Percentiles rank a stretch among this genome's conserved stretches.
Evolutionary conservation across 345 rosid species (phyloP).

Genomic region (Corchorus olitorius): DNA sequence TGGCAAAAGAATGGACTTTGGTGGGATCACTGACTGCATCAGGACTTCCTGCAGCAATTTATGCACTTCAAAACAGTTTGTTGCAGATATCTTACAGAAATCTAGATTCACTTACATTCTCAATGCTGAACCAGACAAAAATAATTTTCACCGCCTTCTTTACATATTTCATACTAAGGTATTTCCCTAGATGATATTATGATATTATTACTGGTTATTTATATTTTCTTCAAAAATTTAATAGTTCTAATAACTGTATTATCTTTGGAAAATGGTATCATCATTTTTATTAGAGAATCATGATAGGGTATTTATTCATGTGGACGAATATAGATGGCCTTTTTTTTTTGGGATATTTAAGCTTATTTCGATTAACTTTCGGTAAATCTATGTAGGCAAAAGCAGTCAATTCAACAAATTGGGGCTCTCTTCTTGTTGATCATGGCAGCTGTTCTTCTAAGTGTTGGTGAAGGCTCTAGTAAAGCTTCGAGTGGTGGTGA

Average conservation of each 20-base stretch:
- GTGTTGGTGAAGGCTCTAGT: slow-evolving; percentile 94
- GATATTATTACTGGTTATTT: neutral
- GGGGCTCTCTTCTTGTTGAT: slow-evolving; percentile 86
- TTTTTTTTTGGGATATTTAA: neutral
- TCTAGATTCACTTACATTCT: slow-evolving; percentile 95
- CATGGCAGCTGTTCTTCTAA: slow-evolving; percentile 88
- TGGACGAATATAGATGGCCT: neutral
- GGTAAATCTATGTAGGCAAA: slow-evolving; percentile 62
- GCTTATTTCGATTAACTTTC: slow-evolving; percentile 16
- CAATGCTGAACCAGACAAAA: slow-evolving; percentile 95
- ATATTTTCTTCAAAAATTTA: neutral
- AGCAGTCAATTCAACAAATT: slow-evolving; percentile 85
- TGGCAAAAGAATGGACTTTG: slow-evolving; percentile 77
- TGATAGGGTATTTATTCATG: neutral
- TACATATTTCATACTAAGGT: slow-evolving; percentile 81
- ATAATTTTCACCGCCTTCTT: slow-evolving; percentile 91
- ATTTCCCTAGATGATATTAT: slow-evolving; percentile 15
- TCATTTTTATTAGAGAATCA: neutral
- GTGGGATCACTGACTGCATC: slow-evolving; percentile 90
- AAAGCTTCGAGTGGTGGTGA: slow-evolving; percentile 51
- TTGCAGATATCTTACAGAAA: slow-evolving; percentile 94
- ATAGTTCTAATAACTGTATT: neutral
- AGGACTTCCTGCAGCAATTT: slow-evolving; percentile 95
- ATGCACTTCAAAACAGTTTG: slow-evolving; percentile 97
- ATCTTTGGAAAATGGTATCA: neutral